phyloP scores from a whole-genome alignment of 1,139 yeast genomes.

The Hanseniaspora uvarum region DNA sequence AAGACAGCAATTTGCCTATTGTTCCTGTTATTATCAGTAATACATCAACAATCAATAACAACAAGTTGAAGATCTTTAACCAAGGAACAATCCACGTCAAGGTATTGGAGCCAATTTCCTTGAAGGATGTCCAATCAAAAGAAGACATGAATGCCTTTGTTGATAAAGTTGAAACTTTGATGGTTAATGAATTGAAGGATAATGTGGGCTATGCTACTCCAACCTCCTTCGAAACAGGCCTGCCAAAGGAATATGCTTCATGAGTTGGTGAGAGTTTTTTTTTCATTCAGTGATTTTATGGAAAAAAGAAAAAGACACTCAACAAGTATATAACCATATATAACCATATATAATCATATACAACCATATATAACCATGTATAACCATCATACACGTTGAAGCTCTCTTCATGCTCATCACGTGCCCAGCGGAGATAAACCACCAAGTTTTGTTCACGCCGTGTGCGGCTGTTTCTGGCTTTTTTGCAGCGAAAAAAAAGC shows the following conservation, averaged over 20 bases:
- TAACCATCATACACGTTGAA: too few species aligned
- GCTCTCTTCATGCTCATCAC: too few species aligned
- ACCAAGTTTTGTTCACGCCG: not conserved
- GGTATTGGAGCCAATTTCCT: constrained; percentile 57
- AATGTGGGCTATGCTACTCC: constrained; percentile 38
- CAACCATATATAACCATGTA: too few species aligned
- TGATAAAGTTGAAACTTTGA: constrained; percentile 33
- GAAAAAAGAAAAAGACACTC: too few species aligned
- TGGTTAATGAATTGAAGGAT: constrained; percentile 34
- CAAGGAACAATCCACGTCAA: constrained; percentile 56
- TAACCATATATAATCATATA: too few species aligned
- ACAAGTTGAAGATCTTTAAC: constrained; percentile 48
- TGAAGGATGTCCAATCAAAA: constrained; percentile 43
- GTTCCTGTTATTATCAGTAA: constrained; percentile 82
- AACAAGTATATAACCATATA: too few species aligned
- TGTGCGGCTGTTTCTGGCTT: not conserved
- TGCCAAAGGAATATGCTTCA: constrained; percentile 22
- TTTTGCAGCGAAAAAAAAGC: not conserved
- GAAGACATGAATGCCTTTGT: constrained; percentile 51
- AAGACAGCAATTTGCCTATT: constrained; percentile 79
- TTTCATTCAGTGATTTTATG: not conserved
- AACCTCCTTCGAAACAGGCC: constrained; percentile 24
- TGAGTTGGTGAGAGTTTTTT: not conserved
- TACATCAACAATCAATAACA: constrained; percentile 62
- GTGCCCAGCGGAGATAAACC: not conserved